Percentiles rank a stretch among this genome's conserved stretches.
phyloP scores from a whole-genome alignment of 768 basidiomycete genomes.

The Asterophora parasitica region DNA sequence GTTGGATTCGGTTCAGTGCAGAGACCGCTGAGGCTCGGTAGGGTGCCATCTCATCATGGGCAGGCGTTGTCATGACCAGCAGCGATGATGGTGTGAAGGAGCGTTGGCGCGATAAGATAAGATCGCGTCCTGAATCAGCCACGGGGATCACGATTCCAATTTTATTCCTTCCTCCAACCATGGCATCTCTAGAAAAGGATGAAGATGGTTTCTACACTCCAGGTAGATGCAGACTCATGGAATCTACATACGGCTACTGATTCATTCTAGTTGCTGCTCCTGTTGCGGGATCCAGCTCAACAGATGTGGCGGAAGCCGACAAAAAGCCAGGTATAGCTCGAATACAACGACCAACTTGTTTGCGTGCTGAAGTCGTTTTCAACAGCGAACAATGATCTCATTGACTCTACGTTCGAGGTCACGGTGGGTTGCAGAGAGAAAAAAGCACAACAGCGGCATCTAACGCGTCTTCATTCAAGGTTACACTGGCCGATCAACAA shows the following conservation, averaged over 20 bases:
- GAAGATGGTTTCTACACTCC: slow-evolving; percentile 77
- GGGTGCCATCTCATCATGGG: slow-evolving; percentile 4
- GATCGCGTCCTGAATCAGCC: not conserved
- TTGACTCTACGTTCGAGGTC: slow-evolving; percentile 81
- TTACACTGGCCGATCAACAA: slow-evolving; percentile 96
- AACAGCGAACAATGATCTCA: slow-evolving; percentile 50
- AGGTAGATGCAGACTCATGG: slow-evolving; percentile 28
- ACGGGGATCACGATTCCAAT: not conserved
- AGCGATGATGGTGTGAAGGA: not conserved
- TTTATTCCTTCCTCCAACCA: slow-evolving; percentile 6
- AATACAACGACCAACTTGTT: not conserved
- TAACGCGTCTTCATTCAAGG: slow-evolving; percentile 41
- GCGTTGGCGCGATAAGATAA: slow-evolving; percentile 10
- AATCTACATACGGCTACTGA: not conserved
- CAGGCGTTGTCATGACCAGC: not conserved
- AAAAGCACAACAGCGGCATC: slow-evolving; percentile 9
- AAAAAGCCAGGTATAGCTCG: slow-evolving; percentile 24
- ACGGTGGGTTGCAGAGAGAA: slow-evolving; percentile 38
- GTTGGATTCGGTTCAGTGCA: slow-evolving; percentile 37
- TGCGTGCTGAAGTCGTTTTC: not conserved
- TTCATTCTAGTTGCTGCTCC: slow-evolving; percentile 7
- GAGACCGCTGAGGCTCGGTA: not conserved
- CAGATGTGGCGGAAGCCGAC: slow-evolving; percentile 17
- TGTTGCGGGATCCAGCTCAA: slow-evolving; percentile 23
- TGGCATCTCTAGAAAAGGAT: slow-evolving; percentile 59